phyloP scores from a whole-genome alignment of 495 filamentous ascomycete genomes.

The Xylaria acuta region DNA sequence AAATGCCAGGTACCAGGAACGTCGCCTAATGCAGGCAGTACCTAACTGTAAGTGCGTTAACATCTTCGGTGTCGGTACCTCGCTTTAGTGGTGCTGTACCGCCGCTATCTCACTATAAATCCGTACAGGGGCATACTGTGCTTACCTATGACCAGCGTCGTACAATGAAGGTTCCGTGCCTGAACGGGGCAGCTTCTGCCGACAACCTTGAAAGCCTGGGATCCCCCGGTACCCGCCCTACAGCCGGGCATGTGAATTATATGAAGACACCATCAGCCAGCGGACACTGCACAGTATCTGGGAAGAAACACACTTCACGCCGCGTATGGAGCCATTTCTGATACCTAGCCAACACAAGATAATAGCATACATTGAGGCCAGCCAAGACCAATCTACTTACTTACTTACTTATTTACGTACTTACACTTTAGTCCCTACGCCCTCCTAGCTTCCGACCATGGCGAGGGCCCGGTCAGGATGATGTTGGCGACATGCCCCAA shows the following conservation, averaged over 20 bases:
- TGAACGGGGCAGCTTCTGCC: constrained; percentile 21
- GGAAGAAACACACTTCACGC: neutral
- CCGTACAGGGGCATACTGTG: neutral
- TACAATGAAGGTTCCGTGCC: constrained; percentile 21
- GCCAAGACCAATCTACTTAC: neutral
- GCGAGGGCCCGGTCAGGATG: neutral
- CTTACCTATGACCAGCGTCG: neutral
- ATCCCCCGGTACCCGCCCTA: constrained; percentile 4
- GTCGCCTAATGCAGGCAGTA: neutral
- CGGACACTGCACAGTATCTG: neutral
- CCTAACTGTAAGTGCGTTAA: neutral
- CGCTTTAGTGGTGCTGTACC: neutral
- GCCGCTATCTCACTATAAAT: neutral
- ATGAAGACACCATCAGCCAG: constrained; percentile 16
- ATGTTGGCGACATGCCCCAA: too few relatives aligned
- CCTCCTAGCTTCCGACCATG: too few relatives aligned
- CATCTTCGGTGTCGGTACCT: neutral
- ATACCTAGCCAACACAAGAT: neutral
- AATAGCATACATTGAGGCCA: neutral
- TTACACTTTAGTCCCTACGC: neutral
- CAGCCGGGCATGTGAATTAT: constrained; percentile 6
- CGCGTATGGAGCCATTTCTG: neutral
- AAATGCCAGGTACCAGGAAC: constrained; percentile 16
- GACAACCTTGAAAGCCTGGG: constrained; percentile 16
- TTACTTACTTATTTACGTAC: too few relatives aligned